phyloP scores from a whole-genome alignment of 192 early-diverging fungal species.

The Backusella sp. region DNA sequence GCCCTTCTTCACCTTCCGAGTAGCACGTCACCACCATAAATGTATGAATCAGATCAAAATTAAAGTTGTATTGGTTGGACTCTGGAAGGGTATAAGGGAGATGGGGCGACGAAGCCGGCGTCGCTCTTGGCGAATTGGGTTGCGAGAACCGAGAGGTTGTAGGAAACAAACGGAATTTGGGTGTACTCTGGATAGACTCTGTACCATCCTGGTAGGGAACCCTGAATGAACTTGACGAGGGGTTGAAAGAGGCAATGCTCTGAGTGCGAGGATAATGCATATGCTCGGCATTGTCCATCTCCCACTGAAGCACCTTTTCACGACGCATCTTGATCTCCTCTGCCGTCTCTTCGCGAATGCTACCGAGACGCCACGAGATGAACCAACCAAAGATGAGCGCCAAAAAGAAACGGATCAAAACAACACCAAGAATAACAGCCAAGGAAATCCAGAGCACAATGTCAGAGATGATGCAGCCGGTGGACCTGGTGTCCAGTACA shows the following conservation, averaged over 20 bases:
- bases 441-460: conserved; percentile 81
- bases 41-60: conserved; percentile 63
- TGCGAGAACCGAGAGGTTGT: conserved; percentile 41
- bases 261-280: conserved; percentile 53
- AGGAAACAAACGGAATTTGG: conserved; percentile 44
- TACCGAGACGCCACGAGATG: conserved; percentile 73
- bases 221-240: not conserved
- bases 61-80: conserved; percentile 42
- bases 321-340: conserved; percentile 43
- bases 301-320: conserved; percentile 42
- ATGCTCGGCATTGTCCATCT: conserved; percentile 38
- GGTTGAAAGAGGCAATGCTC: conserved; percentile 45
- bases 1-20: conserved; percentile 72
- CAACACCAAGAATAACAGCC: conserved; percentile 64
- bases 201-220: conserved; percentile 25
- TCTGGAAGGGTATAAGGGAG: conserved; percentile 8
- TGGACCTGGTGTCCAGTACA: conserved; percentile 69
- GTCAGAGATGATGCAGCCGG: conserved; percentile 81
- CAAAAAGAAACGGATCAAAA: conserved; percentile 70
- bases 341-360: conserved; percentile 63
- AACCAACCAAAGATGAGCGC: conserved; percentile 84
- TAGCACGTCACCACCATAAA: conserved; percentile 79
- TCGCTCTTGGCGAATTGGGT: conserved; percentile 8
- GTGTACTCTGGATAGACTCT: conserved; percentile 21
- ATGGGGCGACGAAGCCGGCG: not conserved